Base-by-base conservation (phyloP, 768 basidiomycete genomes). In the Serendipita sp. region DNA sequence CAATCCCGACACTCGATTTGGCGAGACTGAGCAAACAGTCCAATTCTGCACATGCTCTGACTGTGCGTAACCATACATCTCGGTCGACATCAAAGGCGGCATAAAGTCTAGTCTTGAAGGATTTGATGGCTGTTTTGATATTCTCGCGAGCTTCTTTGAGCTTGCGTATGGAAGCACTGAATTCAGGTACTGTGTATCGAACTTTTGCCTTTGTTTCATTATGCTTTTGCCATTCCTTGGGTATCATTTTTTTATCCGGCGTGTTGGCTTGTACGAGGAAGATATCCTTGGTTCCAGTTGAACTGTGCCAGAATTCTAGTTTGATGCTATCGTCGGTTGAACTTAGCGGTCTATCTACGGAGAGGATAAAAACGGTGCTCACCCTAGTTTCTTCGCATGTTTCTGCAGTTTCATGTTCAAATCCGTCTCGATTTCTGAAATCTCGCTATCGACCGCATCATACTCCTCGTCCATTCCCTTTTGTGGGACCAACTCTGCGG, bases 81-180 rank as follows among this genome's bases (percentile, higher is more conserved):
- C 89, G 84, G 70, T 94, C 89, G 2, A 79, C 74, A 71, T 91
- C 89, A 69, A 94, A 93, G 73, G 91, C 88, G 33, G 77, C 80
- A 69, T 80, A 95, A 16, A 94, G 75, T 44, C 85, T 81, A 70
- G 77, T 80, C 71, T 86, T 89, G 77, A 97, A 99, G 8, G 82
- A 80, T 72, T 87, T 92, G 74, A 91, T 83, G 3, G 84, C 83
- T 2, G 82, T 80, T 66, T 79, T 88, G 44, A 87, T 85, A 64
- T 83, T 91, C 74, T 99, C 96, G 45, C 91, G 83, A 2, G 91
- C 93, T 75, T 99, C 96, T 74, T 98, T 98, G 36, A 96, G 78
- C 64, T 83, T 75, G 18, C 91, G 84, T 62, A 98, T 81, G 34
- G 83, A 83, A 3, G 79, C 69, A 64, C 83, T 81, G 2, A 92